Evolutionary conservation across 1,284 basidiomycete genomes (phyloP), one percentile per base, ranked within the genome.

Genomic region (Uromyces viciae-fabae): DNA sequence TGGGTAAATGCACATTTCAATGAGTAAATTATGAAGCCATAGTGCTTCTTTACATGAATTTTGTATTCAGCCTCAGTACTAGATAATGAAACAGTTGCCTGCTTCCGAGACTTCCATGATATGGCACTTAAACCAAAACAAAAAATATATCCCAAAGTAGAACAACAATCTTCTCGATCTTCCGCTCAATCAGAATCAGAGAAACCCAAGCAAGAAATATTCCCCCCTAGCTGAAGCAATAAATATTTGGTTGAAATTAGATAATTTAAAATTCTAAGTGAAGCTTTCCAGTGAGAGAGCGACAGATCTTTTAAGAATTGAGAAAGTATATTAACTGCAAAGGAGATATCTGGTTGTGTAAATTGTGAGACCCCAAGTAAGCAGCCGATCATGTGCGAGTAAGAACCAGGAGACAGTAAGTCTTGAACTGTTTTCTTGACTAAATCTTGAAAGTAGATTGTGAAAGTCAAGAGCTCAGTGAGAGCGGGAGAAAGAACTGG

Each of bases 151-250:
- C 15, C 68, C 25, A 8, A n/a, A n/a, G n/a, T n/a, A n/a, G n/a
- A n/a, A n/a, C n/a, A n/a, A n/a, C n/a, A n/a, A 42, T 71, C 36
- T 19, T 71, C 36, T 14, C 11, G 68, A 28, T 71, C 43, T 46
- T 71, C 68, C 14, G 68, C 68, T 40, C 68, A 71, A 43, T 71
- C 68, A 7, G 68, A 71, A 42, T 71, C 68, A 3, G 36, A 42
- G 42, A 19, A 71, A 3, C 68, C 68, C 14, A 28, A 5, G 4
- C 22, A 22, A 7, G 5, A 7, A 7, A 56, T 19, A 56, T 22
- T 56, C 4, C 52, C 52, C 4, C 52, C 52, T 4, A 56, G 19
- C 4, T 19, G 5, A 5, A 56, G 52, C 11, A 49, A 49, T 49
- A 49, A 49, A 22, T 49, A 22, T 49, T 22, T 49, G 46, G 46